These are phyloP conservation scores for Monotropa hypopitys DNA, from an alignment of 179 eudicot species.

Conservation along the genomic window DNA sequence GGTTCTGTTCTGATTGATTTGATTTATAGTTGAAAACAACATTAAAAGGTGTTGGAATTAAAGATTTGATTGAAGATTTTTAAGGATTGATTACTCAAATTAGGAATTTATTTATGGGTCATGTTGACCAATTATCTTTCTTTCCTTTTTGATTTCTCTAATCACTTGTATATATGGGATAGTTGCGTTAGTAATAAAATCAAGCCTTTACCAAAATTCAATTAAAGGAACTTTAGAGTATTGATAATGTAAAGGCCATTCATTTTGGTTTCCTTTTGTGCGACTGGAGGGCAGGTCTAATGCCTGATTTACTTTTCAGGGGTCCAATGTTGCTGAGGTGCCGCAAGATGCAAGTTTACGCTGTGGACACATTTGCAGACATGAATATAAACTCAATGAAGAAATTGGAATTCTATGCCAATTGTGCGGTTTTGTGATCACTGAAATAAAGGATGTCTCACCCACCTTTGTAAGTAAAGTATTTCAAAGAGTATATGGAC, in stretches of 20 bases:
- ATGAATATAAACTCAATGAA: conserved; percentile 70
- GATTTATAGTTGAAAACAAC: too few relatives aligned
- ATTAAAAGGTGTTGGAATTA: too few relatives aligned
- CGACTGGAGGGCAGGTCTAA: not conserved
- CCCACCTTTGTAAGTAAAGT: conserved; percentile 68
- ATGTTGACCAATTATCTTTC: too few relatives aligned
- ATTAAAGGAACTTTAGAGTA: not conserved
- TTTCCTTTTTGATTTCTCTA: too few relatives aligned
- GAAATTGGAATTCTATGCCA: conserved; percentile 74
- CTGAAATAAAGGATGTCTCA: conserved; percentile 75
- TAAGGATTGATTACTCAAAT: too few relatives aligned
- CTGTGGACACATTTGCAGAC: conserved; percentile 34
- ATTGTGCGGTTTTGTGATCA: conserved; percentile 61
- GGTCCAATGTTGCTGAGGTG: conserved; percentile 20
- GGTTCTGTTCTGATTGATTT: too few relatives aligned
- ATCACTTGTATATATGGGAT: too few relatives aligned
- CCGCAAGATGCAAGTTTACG: conserved; percentile 22
- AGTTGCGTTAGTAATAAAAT: too few relatives aligned
- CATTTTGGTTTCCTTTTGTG: not conserved
- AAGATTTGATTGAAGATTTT: too few relatives aligned
- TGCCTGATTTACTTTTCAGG: conserved; percentile 26
- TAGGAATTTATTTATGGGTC: too few relatives aligned
- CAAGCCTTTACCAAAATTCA: too few relatives aligned
- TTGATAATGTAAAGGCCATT: not conserved
- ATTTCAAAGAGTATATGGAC: not conserved